Evolutionary conservation across 495 filamentous ascomycete genomes (phyloP).

Genomic region (Rhizodiscina lignyota): DNA sequence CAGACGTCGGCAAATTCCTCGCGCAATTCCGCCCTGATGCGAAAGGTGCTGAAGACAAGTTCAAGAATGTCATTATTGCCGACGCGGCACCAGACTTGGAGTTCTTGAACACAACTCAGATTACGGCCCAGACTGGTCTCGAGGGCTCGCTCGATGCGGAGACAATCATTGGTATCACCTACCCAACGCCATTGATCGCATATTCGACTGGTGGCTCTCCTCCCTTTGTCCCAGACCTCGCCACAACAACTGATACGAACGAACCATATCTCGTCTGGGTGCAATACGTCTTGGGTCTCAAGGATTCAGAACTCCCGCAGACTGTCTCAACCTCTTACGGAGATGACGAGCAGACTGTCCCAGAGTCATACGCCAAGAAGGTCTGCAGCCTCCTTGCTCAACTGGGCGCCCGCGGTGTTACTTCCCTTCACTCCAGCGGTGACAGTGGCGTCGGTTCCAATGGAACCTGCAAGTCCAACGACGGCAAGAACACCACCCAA

Average conservation of each 20-base stretch:
- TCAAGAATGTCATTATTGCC: neutral
- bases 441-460: constrained; percentile 20
- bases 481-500: constrained; percentile 13
- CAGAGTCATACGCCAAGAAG: constrained; percentile 15
- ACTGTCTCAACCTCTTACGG: constrained; percentile 25
- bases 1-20: constrained; percentile 29
- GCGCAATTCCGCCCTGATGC: constrained; percentile 29
- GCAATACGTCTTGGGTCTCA: constrained; percentile 14
- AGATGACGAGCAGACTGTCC: constrained; percentile 22
- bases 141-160: constrained; percentile 29
- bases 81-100: too few relatives aligned
- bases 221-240: too few relatives aligned
- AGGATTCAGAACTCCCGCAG: constrained; percentile 15
- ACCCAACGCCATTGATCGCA: constrained; percentile 12
- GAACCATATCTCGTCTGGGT: constrained; percentile 19
- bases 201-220: constrained; percentile 17
- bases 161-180: constrained; percentile 18
- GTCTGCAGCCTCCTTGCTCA: constrained; percentile 20
- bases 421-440: constrained; percentile 20
- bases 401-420: constrained; percentile 19
- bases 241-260: constrained; percentile 15
- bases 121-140: constrained; percentile 10
- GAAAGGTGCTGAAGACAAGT: constrained; percentile 14
- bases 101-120: constrained; percentile 12
- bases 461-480: constrained; percentile 16